Evolutionary conservation across 2,329 filamentous ascomycete genomes (phyloP), one percentile per base, ranked within the genome.

Genomic region (Aspergillus spinulosporus): DNA sequence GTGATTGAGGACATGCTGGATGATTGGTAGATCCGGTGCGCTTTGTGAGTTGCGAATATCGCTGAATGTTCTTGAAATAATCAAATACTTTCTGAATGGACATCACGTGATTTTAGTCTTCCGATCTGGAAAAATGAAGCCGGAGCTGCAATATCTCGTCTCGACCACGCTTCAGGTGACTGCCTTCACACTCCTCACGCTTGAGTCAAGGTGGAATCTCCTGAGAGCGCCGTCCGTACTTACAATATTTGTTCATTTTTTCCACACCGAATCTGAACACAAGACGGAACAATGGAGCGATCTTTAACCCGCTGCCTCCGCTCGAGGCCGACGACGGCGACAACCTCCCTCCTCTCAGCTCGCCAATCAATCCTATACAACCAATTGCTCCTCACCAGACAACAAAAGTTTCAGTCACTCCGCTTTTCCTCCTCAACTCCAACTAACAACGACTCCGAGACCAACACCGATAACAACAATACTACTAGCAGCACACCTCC

Each of bases 1-100:
- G 83, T 84, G 49, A 84, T 75, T 70, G 81, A 81, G n/a, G 80
- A 80, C 76, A 78, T 76, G 26, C 64, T 58, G 7, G 34, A 28
- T 5, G 15, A 9, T 31, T 15, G 43, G 28, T 34, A 8, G 21
- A 21, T 21, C 8, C 4, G 36, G 26, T 15, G 7, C 7, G 12
- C 14, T n/a, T 32, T 11, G 4, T 15, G 21, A 43, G 43, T 8
- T 29, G 15, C 12, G 29, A 45, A 40, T 44, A 21, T 14, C 3
- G 2, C 7, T 7, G 5, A 6, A 15, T 15, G 31, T 44, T 15
- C 14, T 44, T n/a, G 28, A 44, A 36, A 8, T 36, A 34, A 29
- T 40, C 5, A 11, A 11, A 6, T n/a, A 12, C 21, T 21, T 51
- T 48, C 7, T 40, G 14, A 4, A 14, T 7, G 4, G 49, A n/a